phyloP scores from a whole-genome alignment of 148 eudicot genomes.

The Nepenthes mirabilis region DNA sequence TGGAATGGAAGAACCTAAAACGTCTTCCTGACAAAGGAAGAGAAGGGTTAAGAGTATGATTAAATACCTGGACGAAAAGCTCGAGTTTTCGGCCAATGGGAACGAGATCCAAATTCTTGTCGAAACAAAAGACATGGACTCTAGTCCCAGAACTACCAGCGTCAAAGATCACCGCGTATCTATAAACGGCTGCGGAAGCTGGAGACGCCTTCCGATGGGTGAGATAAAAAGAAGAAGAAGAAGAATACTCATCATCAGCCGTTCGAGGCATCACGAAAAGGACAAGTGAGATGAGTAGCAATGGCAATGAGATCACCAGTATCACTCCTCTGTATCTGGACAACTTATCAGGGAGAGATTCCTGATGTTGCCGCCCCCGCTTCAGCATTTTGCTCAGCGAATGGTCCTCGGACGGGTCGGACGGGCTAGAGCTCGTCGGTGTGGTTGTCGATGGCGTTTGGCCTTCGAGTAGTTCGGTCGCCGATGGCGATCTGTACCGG shows the following conservation, averaged over 20 bases:
- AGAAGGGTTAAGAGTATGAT: background rate
- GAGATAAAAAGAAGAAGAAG: slow-evolving; percentile 8
- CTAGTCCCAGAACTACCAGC: slow-evolving; percentile 96
- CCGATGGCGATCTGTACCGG: slow-evolving; percentile 86
- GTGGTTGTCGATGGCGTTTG: slow-evolving; percentile 12
- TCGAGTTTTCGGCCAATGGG: slow-evolving; percentile 51
- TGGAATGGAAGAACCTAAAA: too few species aligned
- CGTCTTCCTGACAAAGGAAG: too few species aligned
- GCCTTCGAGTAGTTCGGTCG: slow-evolving; percentile 59
- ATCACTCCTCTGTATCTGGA: slow-evolving; percentile 40
- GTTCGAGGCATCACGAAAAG: slow-evolving; percentile 47
- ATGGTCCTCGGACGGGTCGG: slow-evolving; percentile 15
- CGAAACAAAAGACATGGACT: slow-evolving; percentile 94
- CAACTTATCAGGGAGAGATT: slow-evolving; percentile 43
- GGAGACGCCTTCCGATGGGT: slow-evolving; percentile 32
- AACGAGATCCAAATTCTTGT: slow-evolving; percentile 68
- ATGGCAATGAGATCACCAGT: slow-evolving; percentile 47
- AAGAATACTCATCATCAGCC: slow-evolving; percentile 9
- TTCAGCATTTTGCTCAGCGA: slow-evolving; percentile 39
- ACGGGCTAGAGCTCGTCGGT: background rate
- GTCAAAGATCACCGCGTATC: slow-evolving; percentile 82
- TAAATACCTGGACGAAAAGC: slow-evolving; percentile 41
- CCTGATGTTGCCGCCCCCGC: slow-evolving; percentile 34
- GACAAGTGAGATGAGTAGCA: slow-evolving; percentile 46
- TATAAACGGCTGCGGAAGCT: background rate